Base-by-base conservation (phyloP, 1,284 basidiomycete species). In the Trichosporon sp. region DNA sequence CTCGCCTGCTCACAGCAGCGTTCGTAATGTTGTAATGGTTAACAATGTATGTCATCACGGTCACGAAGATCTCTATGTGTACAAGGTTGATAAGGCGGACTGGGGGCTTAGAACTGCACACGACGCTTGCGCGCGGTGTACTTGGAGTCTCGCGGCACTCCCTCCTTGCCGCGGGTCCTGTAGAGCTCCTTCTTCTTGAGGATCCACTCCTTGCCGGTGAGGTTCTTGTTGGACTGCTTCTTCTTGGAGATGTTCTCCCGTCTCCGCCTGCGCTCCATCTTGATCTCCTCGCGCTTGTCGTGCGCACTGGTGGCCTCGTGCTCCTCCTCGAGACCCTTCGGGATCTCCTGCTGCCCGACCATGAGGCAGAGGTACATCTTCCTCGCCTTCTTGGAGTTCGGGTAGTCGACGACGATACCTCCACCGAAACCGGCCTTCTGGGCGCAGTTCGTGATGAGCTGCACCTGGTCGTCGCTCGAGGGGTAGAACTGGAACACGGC, bases 401-500 rank as follows among this genome's bases (percentile, higher is more conserved):
- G 95, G 82, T 93, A 98, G 84, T 99, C 97, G 56, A 99, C 92
- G 25, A 99, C 92, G 34, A 99, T 83, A 72, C 97, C 97, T 70
- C 97, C 97, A 5, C 95, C 95, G 80, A 99, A 99, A 0, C 97
- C 97, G 5, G 97, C 94, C 72, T 89, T 90, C 77, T 95, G 94
- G 1, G 97, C 97, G 74, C 91, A 91, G 3, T 90, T 89, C 63
- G 96, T 98, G 79, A 99, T 96, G 70, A 99, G 89, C 75, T 92
- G 91, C 75, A 98, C 90, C 84, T 98, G 95, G 80, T 98, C 93
- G 83, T 98, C 95, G 2, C 91, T 92, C 1, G 91, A 90, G 8
- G 95, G 95, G 82, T 98, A 98, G 82, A 98, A 98, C 78, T 98
- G 95, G 75, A 99, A 89, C 12, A 99, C 88, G 2, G 95, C 97